Evolutionary conservation across 441 rosid species (phyloP), one percentile per base, ranked within the genome.

Genomic region (Melastoma candidum): DNA sequence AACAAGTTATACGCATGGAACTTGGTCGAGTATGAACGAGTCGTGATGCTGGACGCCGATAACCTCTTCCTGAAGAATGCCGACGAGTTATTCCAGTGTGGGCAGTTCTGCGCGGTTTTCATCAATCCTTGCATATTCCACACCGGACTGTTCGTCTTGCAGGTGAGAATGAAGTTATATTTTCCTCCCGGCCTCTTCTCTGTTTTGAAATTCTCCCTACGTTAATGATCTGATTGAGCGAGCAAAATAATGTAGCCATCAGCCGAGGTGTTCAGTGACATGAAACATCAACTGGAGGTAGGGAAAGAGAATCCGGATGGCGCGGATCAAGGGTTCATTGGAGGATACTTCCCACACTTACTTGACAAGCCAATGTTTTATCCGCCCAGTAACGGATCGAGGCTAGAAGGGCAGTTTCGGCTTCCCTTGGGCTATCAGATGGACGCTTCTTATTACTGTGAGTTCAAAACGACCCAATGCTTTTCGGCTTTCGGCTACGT

Each of bases 111-210:
- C 73, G 96, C 97, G 0, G 95, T 76, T 55, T 92, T 92, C 67
- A 92, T 88, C 71, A 92, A 92, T 66, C 98, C 98, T 43, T 88
- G 98, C 70, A 79, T 92, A 68, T 88, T 92, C 83, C 96, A 92
- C 57, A 92, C 98, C 1, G 98, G 98, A 26, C 92, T 92, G 52
- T 92, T 92, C 2, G 97, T 88, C 44, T 64, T 92, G 66, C 79
- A 90, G 78, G 92, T 83, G 7, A 63, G 49, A 32, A 41, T 59
- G 11, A 44, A 7, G 27, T 51, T 49, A 13, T 17, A 9, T 11
- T 3, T 10, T n/a, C 25, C 25, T 8, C 14, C 7, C 1, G 8
- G 45, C 24, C 56, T 52, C 7, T 3, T 12, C 27, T 25, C 32
- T 52, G 6, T 14, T 52, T 4, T 32, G 5, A 4, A 32, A 8